These are phyloP conservation scores for Trichoderma sp. DNA, from an alignment of 2,329 filamentous ascomycete genomes.

Conservation along the genomic window DNA sequence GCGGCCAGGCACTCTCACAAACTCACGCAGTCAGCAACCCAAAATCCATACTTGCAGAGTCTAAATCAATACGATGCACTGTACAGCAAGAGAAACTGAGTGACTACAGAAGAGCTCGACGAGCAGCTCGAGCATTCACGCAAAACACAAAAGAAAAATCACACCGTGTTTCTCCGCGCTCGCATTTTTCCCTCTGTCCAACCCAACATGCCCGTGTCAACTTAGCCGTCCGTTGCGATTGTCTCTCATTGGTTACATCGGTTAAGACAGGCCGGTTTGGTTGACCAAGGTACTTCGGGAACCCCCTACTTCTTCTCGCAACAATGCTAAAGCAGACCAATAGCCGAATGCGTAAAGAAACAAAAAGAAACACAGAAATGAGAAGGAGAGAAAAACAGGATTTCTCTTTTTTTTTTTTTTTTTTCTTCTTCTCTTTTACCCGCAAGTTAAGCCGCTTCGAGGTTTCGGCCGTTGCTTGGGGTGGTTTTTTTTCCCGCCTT, in stretches of 20 bases:
- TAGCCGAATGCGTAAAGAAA: not conserved
- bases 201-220: not conserved
- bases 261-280: not conserved
- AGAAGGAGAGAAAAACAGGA: not conserved
- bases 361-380: not conserved
- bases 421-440: not conserved
- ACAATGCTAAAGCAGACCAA: not conserved
- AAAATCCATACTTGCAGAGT: not conserved
- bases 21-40: not conserved
- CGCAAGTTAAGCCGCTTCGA: not conserved
- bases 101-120: not conserved
- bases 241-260: slow-evolving; percentile 8
- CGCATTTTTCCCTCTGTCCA: not conserved
- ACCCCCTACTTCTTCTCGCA: not conserved
- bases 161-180: not conserved
- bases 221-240: not conserved
- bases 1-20: not conserved
- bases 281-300: not conserved
- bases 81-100: not conserved
- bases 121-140: not conserved
- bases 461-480: not conserved
- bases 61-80: not conserved
- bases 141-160: not conserved
- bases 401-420: too few relatives aligned
- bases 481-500: not conserved